Base-by-base conservation (phyloP, 2,329 filamentous ascomycete genomes). In the Amylocarpus encephaloides region DNA sequence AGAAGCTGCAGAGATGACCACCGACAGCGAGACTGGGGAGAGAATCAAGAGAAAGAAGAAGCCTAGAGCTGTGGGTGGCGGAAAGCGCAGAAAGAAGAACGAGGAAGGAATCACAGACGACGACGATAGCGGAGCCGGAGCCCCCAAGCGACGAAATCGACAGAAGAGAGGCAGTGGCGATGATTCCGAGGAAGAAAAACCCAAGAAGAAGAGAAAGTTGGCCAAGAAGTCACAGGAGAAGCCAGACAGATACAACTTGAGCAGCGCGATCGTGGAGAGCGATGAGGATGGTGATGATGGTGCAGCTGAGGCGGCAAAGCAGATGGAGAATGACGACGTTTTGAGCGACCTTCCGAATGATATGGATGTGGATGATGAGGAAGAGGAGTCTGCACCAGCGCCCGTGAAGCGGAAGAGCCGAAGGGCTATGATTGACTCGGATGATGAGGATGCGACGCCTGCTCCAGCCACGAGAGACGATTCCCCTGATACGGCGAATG, bases 1-100 rank as follows among this genome's bases (percentile, higher is more conserved):
- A 32, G 74, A 84, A 57, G 85, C 86, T 43, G 88, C 88, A 2
- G 90, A 95, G 63, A 78, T 87, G 69, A 93, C 87, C 0, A 86
- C 82, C 0, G 89, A 94, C 64, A 79, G 76, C 32, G 89, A 94
- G 68, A 92, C 87, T 2, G 89, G 88, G 33, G 87, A 93, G 45
- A 83, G 82, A 65, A 76, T 88, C 49, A 89, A 88, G 73, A 78
- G 87, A 52, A 91, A 90, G 75, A 87, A 85, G 69, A 84, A 77
- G 58, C 55, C 70, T 56, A 61, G 60, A 33, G 58, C 68, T 39
- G 69, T 68, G 58, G 65, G 59, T 36, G 70, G 70, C 59, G 67
- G 62, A 15, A 69, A 68, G 51, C 71, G 71, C 54, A 64, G 68
- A 36, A 71, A 69, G 59, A 71, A 67, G 54, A 66, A 66, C 33